Conservation (phyloP, 2,329 filamentous ascomycete genomes). For the Whalleya microplaca region DNA sequence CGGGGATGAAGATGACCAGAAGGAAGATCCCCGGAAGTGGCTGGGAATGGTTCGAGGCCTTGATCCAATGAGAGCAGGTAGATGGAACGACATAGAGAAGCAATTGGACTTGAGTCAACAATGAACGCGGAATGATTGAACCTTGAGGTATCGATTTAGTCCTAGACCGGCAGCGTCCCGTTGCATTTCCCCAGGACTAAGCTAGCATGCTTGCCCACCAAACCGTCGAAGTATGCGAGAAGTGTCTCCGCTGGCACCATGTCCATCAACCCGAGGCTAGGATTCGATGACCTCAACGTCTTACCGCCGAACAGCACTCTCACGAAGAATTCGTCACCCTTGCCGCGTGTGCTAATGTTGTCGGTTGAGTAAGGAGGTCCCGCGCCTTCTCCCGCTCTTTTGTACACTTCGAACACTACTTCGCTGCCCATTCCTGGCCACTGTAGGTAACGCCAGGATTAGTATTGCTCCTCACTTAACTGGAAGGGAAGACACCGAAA, state of each 20-base stretch:
- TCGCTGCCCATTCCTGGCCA: conserved; percentile 86
- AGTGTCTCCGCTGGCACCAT: conserved; percentile 71
- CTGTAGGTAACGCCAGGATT: neutral
- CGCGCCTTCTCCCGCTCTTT: conserved; percentile 8
- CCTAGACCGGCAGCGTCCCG: conserved; percentile 24
- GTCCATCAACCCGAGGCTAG: conserved; percentile 68
- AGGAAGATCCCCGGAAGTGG: conserved; percentile 56
- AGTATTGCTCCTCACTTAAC: neutral
- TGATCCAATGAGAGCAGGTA: conserved; percentile 73
- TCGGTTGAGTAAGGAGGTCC: neutral
- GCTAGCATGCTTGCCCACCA: conserved; percentile 61
- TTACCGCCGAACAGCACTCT: conserved; percentile 73
- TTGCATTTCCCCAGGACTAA: conserved; percentile 45
- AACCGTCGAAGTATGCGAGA: conserved; percentile 70
- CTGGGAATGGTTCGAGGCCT: conserved; percentile 67
- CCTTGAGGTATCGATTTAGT: neutral
- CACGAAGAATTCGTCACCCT: conserved; percentile 51
- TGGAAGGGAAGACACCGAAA: neutral
- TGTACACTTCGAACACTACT: conserved; percentile 76
- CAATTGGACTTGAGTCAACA: conserved; percentile 31
- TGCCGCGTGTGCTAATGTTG: conserved; percentile 4
- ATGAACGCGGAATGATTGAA: conserved; percentile 6
- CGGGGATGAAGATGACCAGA: conserved; percentile 44
- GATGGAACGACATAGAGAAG: conserved; percentile 74
- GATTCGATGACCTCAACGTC: conserved; percentile 69